Conservation (phyloP, 2,329 filamentous ascomycete species). For the Penicillium fuscoglaucum region DNA sequence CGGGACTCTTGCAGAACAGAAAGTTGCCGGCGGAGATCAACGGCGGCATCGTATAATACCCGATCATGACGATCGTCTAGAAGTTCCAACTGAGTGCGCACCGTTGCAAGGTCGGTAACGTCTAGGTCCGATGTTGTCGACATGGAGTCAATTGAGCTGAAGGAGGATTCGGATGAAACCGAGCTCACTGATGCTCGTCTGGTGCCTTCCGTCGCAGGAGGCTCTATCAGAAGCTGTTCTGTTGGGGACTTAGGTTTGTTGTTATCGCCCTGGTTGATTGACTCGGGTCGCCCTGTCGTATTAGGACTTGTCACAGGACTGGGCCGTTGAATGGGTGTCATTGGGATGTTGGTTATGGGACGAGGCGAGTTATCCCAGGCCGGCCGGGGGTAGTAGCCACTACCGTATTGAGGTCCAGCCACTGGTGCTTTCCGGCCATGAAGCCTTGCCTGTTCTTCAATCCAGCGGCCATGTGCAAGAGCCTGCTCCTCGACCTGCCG, state of each 20-base stretch:
- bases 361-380: slow-evolving; percentile 6
- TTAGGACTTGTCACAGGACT: slow-evolving; percentile 8
- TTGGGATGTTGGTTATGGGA: background rate
- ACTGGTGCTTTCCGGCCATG: slow-evolving; percentile 28
- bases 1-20: slow-evolving; percentile 36
- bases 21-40: slow-evolving; percentile 39
- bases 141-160: slow-evolving; percentile 40
- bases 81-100: slow-evolving; percentile 38
- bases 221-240: background rate
- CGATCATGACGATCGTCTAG: slow-evolving; percentile 39
- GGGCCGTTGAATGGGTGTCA: background rate
- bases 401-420: background rate
- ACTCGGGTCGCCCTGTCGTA: background rate
- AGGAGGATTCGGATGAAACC: slow-evolving; percentile 34
- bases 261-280: background rate
- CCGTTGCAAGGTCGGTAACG: slow-evolving; percentile 37
- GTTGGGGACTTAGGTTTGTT: background rate
- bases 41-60: slow-evolving; percentile 37
- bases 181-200: slow-evolving; percentile 35
- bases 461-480: slow-evolving; percentile 38
- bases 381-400: slow-evolving; percentile 2
- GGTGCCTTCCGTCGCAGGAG: slow-evolving; percentile 13
- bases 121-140: slow-evolving; percentile 40
- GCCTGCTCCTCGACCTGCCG: slow-evolving; percentile 43
- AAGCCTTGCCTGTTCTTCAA: slow-evolving; percentile 40